Evolutionary conservation across 176 grass and related monocot species (phyloP).

Genomic region (Carex pumila): DNA sequence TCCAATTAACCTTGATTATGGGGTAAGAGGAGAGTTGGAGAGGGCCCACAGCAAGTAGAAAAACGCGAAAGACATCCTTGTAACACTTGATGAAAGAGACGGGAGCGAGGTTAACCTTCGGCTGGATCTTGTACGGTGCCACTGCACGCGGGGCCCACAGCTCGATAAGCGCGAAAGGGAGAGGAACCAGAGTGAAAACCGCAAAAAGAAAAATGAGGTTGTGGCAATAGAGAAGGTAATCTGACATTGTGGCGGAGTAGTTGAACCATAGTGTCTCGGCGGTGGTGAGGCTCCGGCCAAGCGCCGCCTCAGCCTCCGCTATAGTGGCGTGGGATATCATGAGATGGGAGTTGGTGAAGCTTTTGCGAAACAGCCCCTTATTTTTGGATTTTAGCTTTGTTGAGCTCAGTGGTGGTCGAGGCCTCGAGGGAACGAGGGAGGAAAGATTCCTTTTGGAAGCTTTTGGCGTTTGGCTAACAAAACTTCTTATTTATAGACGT

Average conservation of each 20-base stretch:
- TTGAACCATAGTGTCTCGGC: conserved; percentile 65
- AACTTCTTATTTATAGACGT: background rate
- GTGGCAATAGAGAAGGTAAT: conserved; percentile 61
- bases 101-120: conserved; percentile 39
- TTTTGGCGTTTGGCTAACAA: background rate
- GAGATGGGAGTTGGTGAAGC: conserved; percentile 1
- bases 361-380: background rate
- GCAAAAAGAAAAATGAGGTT: conserved; percentile 75
- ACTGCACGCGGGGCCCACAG: conserved; percentile 42
- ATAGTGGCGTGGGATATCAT: conserved; percentile 80
- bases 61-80: conserved; percentile 55
- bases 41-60: conserved; percentile 65
- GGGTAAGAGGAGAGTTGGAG: conserved; percentile 74
- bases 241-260: conserved; percentile 42
- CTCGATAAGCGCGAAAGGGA: conserved; percentile 77
- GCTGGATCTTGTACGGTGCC: conserved; percentile 74
- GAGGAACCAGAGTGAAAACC: conserved; percentile 68
- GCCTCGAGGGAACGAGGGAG: too few relatives aligned
- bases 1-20: conserved; percentile 51
- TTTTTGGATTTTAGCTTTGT: background rate
- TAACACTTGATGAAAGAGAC: conserved; percentile 61
- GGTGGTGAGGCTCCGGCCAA: conserved; percentile 49
- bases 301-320: conserved; percentile 63
- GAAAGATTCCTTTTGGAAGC: background rate
- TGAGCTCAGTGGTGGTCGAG: background rate